Evolutionary conservation across 148 eudicot genomes (phyloP), one percentile per base, ranked within the genome.

Genomic region (Vaccinium vitisidaea): DNA sequence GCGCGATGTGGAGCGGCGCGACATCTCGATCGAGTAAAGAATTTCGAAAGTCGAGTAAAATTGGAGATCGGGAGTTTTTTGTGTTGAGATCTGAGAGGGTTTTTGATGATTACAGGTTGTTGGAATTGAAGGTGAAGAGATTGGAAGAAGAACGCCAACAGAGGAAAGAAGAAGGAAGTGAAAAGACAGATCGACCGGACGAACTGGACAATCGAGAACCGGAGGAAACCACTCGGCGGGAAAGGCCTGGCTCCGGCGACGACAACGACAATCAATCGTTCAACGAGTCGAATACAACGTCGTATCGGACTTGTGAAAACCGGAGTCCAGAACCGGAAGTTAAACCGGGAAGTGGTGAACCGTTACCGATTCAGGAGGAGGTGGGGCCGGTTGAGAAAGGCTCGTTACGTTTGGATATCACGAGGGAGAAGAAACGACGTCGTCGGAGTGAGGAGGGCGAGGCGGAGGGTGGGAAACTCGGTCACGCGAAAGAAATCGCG

Each of bases 1-100:
- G 69, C 88, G 87, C 46, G 86, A 87, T 61, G 84, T 89, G 32
- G 85, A 86, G n/a, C 88, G 86, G 5, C 88, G 75, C 83, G 90
- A 89, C 86, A 80, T 79, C 56, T 89, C 91, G 87, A 89, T 89
- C 91, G 85, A 86, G 91, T 89, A 89, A 88, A 78, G 14, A 43
- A 43, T 43, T 43, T 43, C 46, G 46, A 43, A 43, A 43, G 46
- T 43, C 46, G 46, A 43, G 46, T 43, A 43, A 43, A 30, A 5
- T 30, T 69, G 18, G 88, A 86, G 84, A 85, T 83, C 67, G 48
- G 53, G 6, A 4, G 25, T 32, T 36, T 36, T 75, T 67, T 39
- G 52, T 61, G 83, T 82, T 73, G 86, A 86, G 89, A 88, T 90
- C 92, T 90, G 82, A 87, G 84, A 54, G n/a, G n/a, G 16, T 79